phyloP scores from a whole-genome alignment of 495 filamentous ascomycete genomes.

The Hypoxylon trugodes region DNA sequence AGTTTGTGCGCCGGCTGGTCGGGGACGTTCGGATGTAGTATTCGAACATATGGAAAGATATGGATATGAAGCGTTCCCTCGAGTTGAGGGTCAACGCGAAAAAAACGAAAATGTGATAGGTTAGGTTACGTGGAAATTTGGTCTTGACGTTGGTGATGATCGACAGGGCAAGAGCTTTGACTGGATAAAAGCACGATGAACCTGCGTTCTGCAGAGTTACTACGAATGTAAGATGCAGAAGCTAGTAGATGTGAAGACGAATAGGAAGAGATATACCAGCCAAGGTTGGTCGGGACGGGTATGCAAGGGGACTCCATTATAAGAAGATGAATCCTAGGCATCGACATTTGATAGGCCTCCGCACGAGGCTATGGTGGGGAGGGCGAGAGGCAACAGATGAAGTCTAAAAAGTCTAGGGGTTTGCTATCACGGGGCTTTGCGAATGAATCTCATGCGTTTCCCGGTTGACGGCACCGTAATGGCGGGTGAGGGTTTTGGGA shows the following conservation, averaged over 20 bases:
- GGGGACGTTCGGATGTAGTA: constrained; percentile 29
- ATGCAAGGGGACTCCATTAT: constrained; percentile 37
- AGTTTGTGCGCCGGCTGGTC: constrained; percentile 21
- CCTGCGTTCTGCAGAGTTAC: constrained; percentile 21
- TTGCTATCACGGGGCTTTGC: constrained; percentile 29
- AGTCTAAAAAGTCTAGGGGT: constrained; percentile 24
- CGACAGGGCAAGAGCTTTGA: constrained; percentile 7
- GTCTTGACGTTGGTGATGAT: constrained; percentile 21
- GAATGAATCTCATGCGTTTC: constrained; percentile 24
- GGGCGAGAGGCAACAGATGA: constrained; percentile 11
- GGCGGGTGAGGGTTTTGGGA: constrained; percentile 9
- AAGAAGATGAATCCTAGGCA: constrained; percentile 23
- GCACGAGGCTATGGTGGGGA: constrained; percentile 37
- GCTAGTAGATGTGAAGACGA: constrained; percentile 32
- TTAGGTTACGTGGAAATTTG: not conserved
- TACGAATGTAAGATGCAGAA: constrained; percentile 35
- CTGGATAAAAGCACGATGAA: constrained; percentile 18
- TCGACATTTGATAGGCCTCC: constrained; percentile 24
- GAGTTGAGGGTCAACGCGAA: not conserved
- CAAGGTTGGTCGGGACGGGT: constrained; percentile 27
- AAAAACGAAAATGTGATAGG: not conserved
- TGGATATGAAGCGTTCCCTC: not conserved
- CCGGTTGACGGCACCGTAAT: constrained; percentile 16
- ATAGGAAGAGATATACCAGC: constrained; percentile 26
- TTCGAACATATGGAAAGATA: constrained; percentile 30